These are phyloP conservation scores for Cryptosporidium ryanae DNA, from an alignment of 169 alveolate genomes.

Conservation along the genomic window DNA sequence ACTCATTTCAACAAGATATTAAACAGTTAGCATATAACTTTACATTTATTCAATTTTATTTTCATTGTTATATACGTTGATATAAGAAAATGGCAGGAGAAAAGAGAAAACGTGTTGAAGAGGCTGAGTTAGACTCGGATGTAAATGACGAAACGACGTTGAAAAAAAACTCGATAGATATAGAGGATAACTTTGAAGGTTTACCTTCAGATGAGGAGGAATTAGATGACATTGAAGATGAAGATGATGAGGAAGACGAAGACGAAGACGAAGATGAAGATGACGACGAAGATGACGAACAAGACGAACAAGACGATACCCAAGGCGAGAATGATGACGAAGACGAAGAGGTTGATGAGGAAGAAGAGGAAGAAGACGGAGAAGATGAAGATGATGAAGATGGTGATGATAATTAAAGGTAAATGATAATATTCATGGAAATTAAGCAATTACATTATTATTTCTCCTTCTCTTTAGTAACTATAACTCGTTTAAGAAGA, in stretches of 20 bases:
- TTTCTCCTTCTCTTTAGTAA: neutral
- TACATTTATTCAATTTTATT: neutral
- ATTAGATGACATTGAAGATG: constrained; percentile 63
- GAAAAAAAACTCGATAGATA: constrained; percentile 53
- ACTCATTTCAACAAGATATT: neutral
- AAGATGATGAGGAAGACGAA: constrained; percentile 58
- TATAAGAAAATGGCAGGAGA: constrained; percentile 68
- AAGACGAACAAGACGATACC: constrained; percentile 37
- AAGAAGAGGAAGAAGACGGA: constrained; percentile 60
- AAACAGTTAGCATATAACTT: neutral
- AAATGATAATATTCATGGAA: no score
- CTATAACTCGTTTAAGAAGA: neutral
- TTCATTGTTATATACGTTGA: neutral
- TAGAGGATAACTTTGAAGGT: constrained; percentile 72
- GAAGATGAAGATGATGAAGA: constrained; percentile 66
- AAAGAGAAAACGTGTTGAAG: constrained; percentile 71
- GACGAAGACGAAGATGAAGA: constrained; percentile 59
- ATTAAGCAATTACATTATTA: no score
- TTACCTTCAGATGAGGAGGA: constrained; percentile 71
- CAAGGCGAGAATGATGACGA: constrained; percentile 63
- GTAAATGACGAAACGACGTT: constrained; percentile 44
- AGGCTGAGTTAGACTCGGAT: constrained; percentile 57
- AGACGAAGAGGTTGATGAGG: constrained; percentile 67
- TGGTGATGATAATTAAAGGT: constrained; percentile 33
- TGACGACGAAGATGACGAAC: constrained; percentile 70